Evolutionary conservation across 164 flowering plant genomes (phyloP).

Genomic region (Buxus sempervirens): DNA sequence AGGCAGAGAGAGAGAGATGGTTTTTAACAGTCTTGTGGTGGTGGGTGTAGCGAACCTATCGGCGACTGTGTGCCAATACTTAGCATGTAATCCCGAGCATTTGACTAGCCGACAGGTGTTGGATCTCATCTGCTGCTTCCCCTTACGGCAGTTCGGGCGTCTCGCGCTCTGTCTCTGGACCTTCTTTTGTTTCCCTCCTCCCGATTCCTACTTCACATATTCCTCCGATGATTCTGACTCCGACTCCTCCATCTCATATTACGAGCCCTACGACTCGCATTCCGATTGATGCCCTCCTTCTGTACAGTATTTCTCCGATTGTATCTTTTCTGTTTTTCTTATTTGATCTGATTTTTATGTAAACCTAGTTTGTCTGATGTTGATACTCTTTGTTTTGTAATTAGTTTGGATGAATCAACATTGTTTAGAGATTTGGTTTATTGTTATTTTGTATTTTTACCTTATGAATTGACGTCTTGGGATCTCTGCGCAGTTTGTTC

Average conservation of each 20-base stretch:
- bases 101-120: constrained; percentile 51
- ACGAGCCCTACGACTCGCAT: constrained; percentile 21
- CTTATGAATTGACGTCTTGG: neutral
- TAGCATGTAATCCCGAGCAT: constrained; percentile 84
- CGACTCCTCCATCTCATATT: constrained; percentile 12
- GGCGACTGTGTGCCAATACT: constrained; percentile 68
- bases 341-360: neutral
- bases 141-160: constrained; percentile 62
- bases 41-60: constrained; percentile 57
- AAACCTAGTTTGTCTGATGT: neutral
- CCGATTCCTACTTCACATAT: constrained; percentile 19
- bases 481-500: neutral
- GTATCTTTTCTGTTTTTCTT: neutral
- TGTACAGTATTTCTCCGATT: constrained; percentile 9
- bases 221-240: constrained; percentile 22
- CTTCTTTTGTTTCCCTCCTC: constrained; percentile 53
- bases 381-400: neutral
- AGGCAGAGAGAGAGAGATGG: constrained; percentile 41
- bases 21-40: constrained; percentile 54
- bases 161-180: constrained; percentile 58
- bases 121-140: constrained; percentile 69
- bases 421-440: no score
- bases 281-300: constrained; percentile 23
- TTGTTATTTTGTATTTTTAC: no score
- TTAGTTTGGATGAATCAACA: neutral